These are phyloP conservation scores for Penicillium olsonii DNA, from an alignment of 2,329 filamentous ascomycete genomes.

Conservation along the genomic window DNA sequence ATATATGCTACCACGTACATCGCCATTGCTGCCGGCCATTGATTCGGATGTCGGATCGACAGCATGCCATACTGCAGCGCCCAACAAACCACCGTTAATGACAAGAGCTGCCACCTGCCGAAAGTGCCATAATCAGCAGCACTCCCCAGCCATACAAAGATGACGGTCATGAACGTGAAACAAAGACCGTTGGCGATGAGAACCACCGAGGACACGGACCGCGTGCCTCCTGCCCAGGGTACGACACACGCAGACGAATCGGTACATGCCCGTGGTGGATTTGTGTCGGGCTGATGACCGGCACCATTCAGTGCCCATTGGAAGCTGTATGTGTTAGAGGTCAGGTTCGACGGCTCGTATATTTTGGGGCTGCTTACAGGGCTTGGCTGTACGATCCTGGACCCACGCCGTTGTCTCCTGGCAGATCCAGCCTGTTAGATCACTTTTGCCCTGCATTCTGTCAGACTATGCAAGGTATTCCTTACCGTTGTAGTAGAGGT, in stretches of 20 bases:
- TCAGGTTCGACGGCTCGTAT: not conserved
- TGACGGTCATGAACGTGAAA: conserved; percentile 45
- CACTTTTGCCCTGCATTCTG: not conserved
- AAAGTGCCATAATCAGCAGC: conserved; percentile 48
- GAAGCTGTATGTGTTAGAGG: conserved; percentile 27
- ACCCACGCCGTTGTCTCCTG: conserved; percentile 47
- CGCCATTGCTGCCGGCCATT: conserved; percentile 46
- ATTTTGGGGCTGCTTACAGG: conserved; percentile 25
- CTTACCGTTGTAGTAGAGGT: conserved; percentile 46
- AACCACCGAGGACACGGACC: conserved; percentile 41
- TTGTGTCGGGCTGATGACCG: conserved; percentile 41
- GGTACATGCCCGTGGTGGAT: conserved; percentile 33
- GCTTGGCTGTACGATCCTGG: conserved; percentile 45
- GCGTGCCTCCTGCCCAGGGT: conserved; percentile 41
- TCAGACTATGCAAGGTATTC: not conserved
- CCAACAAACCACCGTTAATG: conserved; percentile 45
- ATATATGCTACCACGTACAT: conserved; percentile 45
- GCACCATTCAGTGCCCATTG: conserved; percentile 43
- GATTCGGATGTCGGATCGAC: conserved; percentile 36
- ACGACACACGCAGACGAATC: conserved; percentile 42
- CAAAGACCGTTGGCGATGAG: conserved; percentile 47
- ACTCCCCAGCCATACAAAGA: conserved; percentile 46
- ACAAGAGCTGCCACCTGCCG: conserved; percentile 43
- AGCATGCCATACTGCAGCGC: conserved; percentile 45
- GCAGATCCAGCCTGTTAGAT: not conserved